These are phyloP conservation scores for Rubus parviflorus DNA, from an alignment of 306 rosid species.

Conservation along the genomic window DNA sequence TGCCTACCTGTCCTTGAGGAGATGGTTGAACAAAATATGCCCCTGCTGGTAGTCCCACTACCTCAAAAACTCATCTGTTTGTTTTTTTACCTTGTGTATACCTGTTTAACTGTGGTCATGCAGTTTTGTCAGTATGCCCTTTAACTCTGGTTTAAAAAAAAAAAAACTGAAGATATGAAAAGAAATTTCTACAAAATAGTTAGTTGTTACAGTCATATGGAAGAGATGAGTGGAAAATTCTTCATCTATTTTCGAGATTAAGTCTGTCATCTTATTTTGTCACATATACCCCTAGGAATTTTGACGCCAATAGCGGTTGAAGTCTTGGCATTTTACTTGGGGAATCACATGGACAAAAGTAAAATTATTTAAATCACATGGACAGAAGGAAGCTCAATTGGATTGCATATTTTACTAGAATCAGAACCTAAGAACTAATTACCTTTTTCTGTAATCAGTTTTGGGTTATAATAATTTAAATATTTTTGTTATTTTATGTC, in stretches of 20 bases:
- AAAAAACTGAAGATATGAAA: not conserved
- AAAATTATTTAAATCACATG: not conserved
- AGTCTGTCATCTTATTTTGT: not conserved
- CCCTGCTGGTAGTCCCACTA: constrained; percentile 57
- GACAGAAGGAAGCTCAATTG: not conserved
- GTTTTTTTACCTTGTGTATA: not conserved
- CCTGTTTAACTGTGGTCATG: constrained; percentile 7
- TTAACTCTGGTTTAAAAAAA: not conserved
- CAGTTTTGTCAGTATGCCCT: constrained; percentile 3
- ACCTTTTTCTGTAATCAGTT: not conserved
- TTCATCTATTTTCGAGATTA: not conserved
- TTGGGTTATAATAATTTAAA: not conserved
- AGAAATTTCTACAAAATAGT: not conserved
- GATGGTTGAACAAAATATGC: constrained; percentile 76
- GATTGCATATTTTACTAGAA: not conserved
- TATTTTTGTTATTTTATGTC: not conserved
- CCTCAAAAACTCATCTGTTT: not conserved
- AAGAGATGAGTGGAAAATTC: not conserved
- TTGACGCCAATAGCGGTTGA: not conserved
- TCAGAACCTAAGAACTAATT: not conserved
- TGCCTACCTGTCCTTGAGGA: constrained; percentile 85
- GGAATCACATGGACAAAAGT: not conserved
- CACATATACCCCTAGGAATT: not conserved
- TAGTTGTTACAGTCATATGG: not conserved
- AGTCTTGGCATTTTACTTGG: not conserved